Base-by-base conservation (phyloP, 345 rosid species). In the Anastatica hierochuntica region DNA sequence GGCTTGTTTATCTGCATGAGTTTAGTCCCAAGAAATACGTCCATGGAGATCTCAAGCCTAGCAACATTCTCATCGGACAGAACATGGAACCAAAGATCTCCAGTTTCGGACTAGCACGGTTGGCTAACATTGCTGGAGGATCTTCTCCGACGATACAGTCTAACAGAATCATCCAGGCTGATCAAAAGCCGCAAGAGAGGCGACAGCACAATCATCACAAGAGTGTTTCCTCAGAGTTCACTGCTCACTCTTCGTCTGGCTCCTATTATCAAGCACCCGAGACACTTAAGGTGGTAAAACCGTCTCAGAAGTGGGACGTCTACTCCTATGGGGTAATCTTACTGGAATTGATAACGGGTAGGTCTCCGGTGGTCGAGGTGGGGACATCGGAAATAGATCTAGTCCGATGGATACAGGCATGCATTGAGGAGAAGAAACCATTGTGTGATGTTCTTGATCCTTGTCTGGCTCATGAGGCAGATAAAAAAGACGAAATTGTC, bases 241-340 rank as follows among this genome's bases (percentile, higher is more conserved):
- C 78, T 0, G 53, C 78, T 3, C 38, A 76, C 36, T 60, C 61
- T 51, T 76, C 83, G 8, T 71, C 85, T 17, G 83, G 77, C 20
- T 77, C 88, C 7, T 72, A 73, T 48, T 92, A 92, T 67, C 94
- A 81, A 66, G 97, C 97, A 36, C 97, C 97, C 0, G 95, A 92
- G 73, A 83, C 88, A 27, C 66, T 78, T 45, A 92, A 85, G 72
- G 74, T 72, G 43, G 76, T 88, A 47, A 92, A 88, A 70, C 95
- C 95, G 10, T 92, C 98, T 2, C 97, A 92, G 62, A 92, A 85
- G 69, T 92, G 98, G 98, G 98, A 92, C 69, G 78, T 88, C 4
- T 92, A 88, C 79, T 88, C 97, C 4, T 85, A 58, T 9, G 98
- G 97, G 17, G 86, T 88, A 56, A 83, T 92, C 62, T 56, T 88